A percentile compares a stretch with the other conserved stretches of the same genome.
phyloP scores from a whole-genome alignment of 768 basidiomycete genomes.

The Leucogyrophana mollusca region DNA sequence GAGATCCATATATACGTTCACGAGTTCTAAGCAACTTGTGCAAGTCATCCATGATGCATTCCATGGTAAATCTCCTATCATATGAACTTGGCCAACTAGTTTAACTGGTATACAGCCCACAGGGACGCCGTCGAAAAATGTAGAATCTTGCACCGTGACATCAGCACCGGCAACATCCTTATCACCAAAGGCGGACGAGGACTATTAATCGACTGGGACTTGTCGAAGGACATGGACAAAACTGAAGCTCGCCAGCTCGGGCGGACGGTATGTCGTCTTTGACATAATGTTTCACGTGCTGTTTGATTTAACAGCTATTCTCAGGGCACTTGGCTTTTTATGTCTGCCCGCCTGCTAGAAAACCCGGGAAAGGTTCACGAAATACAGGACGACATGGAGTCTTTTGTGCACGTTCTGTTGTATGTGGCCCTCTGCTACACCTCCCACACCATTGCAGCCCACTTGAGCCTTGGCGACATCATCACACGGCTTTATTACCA shows the following conservation, averaged over 20 bases:
- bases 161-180: constrained; percentile 27
- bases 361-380: constrained; percentile 15
- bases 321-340: constrained; percentile 34
- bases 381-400: constrained; percentile 31
- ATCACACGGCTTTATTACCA: too few species aligned
- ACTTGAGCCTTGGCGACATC: not conserved
- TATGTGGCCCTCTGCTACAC: constrained; percentile 13
- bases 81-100: not conserved
- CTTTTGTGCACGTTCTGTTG: constrained; percentile 24
- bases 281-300: not conserved
- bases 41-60: constrained; percentile 7
- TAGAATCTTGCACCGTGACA: constrained; percentile 24
- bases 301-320: not conserved
- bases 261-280: not conserved
- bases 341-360: constrained; percentile 21
- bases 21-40: constrained; percentile 1
- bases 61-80: constrained; percentile 3
- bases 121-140: constrained; percentile 13
- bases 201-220: constrained; percentile 27
- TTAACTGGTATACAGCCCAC: constrained; percentile 14
- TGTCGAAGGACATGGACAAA: constrained; percentile 6
- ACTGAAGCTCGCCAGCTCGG: not conserved
- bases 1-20: not conserved
- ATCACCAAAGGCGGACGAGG: constrained; percentile 11
- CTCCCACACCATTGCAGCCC: constrained; percentile 4